Conservation (phyloP, 352 stramenopile species). For the Pythium graminicola region DNA sequence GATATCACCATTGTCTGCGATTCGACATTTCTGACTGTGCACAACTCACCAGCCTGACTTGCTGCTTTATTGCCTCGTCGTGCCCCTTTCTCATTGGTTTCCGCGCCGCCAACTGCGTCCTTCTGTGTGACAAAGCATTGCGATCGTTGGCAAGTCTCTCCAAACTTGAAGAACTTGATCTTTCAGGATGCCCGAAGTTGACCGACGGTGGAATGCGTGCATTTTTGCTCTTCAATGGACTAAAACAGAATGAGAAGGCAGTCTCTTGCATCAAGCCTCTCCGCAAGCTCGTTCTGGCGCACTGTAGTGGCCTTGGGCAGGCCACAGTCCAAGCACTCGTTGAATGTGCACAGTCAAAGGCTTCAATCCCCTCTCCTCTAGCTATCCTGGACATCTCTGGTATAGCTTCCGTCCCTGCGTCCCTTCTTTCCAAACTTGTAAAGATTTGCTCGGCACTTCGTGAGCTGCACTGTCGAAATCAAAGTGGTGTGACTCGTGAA, state of each 20-base stretch:
- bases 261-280: slow-evolving; percentile 7
- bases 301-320: slow-evolving; percentile 2
- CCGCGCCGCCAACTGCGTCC: slow-evolving; percentile 33
- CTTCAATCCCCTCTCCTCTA: slow-evolving; percentile 9
- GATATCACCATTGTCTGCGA: slow-evolving; percentile 35
- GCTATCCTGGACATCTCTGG: slow-evolving; percentile 32
- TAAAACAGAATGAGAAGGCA: not conserved
- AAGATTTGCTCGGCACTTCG: slow-evolving; percentile 26
- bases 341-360: not conserved
- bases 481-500: slow-evolving; percentile 34
- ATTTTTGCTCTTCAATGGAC: slow-evolving; percentile 38
- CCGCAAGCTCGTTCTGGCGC: not conserved
- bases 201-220: slow-evolving; percentile 37
- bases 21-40: slow-evolving; percentile 55
- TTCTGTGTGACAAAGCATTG: slow-evolving; percentile 55
- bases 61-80: slow-evolving; percentile 50
- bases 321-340: slow-evolving; percentile 14
- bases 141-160: slow-evolving; percentile 40
- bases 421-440: slow-evolving; percentile 33
- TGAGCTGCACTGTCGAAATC: slow-evolving; percentile 29
- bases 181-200: slow-evolving; percentile 42
- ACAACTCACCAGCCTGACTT: slow-evolving; percentile 45
- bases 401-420: slow-evolving; percentile 21
- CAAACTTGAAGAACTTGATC: slow-evolving; percentile 44
- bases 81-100: slow-evolving; percentile 50